Evolutionary conservation across 805 yeast genomes (phyloP).

Genomic region (Maudiozyma saulgeensis): DNA sequence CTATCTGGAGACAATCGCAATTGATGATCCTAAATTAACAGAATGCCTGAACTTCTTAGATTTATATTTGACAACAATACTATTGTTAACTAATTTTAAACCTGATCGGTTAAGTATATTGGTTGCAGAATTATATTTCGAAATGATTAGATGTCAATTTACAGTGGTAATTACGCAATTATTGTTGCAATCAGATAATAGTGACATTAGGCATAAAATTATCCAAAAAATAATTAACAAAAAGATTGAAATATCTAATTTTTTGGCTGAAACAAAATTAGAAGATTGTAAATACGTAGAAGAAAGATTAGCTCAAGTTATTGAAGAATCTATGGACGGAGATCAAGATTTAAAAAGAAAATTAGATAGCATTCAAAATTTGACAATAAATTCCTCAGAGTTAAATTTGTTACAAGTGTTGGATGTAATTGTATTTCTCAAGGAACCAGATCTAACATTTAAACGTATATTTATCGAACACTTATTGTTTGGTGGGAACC

Average conservation of each 20-base stretch:
- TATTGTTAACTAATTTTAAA: not conserved
- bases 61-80: not conserved
- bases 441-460: slow-evolving; percentile 49
- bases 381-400: slow-evolving; percentile 5
- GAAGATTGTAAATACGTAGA: slow-evolving; percentile 9
- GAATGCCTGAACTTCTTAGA: slow-evolving; percentile 3
- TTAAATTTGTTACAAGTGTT: slow-evolving; percentile 37
- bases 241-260: slow-evolving; percentile 5
- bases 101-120: slow-evolving; percentile 9
- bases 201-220: slow-evolving; percentile 2
- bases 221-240: slow-evolving; percentile 10
- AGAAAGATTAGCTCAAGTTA: not conserved
- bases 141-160: slow-evolving; percentile 8
- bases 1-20: slow-evolving; percentile 3
- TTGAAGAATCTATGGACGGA: slow-evolving; percentile 1
- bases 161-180: slow-evolving; percentile 10
- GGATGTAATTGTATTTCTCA: slow-evolving; percentile 46
- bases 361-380: slow-evolving; percentile 8
- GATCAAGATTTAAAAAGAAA: slow-evolving; percentile 1
- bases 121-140: slow-evolving; percentile 7
- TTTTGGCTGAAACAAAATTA: slow-evolving; percentile 7
- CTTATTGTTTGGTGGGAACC: slow-evolving; percentile 46
- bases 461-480: slow-evolving; percentile 57
- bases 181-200: slow-evolving; percentile 8
- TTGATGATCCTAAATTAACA: slow-evolving; percentile 2